Base-by-base conservation (phyloP, 2,329 filamentous ascomycete genomes). In the Phialocephala subalpina region DNA sequence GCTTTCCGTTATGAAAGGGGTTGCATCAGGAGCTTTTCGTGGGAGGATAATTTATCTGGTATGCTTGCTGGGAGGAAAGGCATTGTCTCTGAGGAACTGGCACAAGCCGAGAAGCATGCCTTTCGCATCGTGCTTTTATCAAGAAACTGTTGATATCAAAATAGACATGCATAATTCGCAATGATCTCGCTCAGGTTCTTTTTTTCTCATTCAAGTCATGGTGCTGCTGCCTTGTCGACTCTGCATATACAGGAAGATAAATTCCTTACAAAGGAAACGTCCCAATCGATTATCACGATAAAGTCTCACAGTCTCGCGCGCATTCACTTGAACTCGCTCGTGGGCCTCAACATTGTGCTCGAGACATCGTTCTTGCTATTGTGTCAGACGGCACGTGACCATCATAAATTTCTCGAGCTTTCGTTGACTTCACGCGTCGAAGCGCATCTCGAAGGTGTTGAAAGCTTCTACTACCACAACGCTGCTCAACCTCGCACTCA, bases 401-500 rank as follows among this genome's bases (percentile, higher is more conserved):
- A 1, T n/a, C 18, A 12, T 9, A 8, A 36, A 40, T 27, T 40
- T 40, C 36, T 35, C 18, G n/a, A 22, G 18, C 18, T 38, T 18
- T 56, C 53, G 20, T 11, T 11, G 47, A 11, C 11, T 52, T n/a
- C 6, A 27, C n/a, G 11, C 27, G 27, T 38, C 55, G 55, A 57
- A 33, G 4, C 55, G 55, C 18, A 38, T 38, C 55, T 27, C n/a
- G 45, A 4, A 35, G 20, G 52, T 55, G 52, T 55, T 55, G 25
- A 57, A 49, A 64, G 57, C 61, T 67, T 62, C 42, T 45, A 55
- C 53, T 40, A 63, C 45, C 36, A 58, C 60, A 47, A 58, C 49
- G 5, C 45, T 25, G 18, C 49, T 61, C 22, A 18, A 33, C 33
- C 22, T 58, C 52, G 33, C 64, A 25, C 42, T 57, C 58, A 63